Percentiles rank a stretch among this genome's conserved stretches.
Conservation (phyloP, 2,329 filamentous ascomycete genomes). For the Microcyclospora pomicola region DNA sequence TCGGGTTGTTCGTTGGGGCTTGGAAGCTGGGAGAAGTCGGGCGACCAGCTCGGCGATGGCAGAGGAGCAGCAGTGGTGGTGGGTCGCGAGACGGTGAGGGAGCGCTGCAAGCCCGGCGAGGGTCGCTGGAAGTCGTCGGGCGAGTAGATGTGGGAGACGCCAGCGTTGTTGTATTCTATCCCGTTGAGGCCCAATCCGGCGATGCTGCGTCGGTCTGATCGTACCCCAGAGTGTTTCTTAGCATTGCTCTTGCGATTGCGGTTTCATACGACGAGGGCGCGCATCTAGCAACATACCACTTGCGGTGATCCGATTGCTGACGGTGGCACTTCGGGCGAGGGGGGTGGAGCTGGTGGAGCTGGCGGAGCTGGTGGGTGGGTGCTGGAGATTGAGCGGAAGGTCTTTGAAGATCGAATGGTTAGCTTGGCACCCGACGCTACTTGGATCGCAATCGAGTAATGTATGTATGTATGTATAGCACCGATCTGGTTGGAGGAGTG, state of each 20-base stretch:
- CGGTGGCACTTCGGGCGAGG: constrained; percentile 5
- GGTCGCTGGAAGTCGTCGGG: constrained; percentile 8
- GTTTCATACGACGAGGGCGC: no score
- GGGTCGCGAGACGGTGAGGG: constrained; percentile 12
- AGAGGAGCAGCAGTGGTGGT: constrained; percentile 3
- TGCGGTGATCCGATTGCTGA: constrained; percentile 6
- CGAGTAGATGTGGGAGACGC: constrained; percentile 7
- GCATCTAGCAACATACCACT: constrained; percentile 4
- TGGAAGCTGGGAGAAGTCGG: constrained; percentile 12
- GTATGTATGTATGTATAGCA: no score
- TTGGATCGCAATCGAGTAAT: no score
- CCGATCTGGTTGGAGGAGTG: no score
- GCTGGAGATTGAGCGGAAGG: constrained; percentile 5
- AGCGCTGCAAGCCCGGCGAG: constrained; percentile 12
- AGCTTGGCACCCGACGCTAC: no score
- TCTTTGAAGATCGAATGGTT: not conserved
- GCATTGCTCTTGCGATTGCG: no score
- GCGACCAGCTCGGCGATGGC: constrained; percentile 12
- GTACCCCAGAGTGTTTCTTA: no score
- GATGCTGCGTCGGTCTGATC: no score
- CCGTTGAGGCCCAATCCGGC: no score
- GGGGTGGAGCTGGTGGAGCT: constrained; percentile 1
- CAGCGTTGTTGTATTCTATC: not conserved
- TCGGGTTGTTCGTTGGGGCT: constrained; percentile 10
- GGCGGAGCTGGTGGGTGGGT: constrained; percentile 1